phyloP scores from a whole-genome alignment of 371 early-diverging fungal species.

The Actinomortierella ambigua region DNA sequence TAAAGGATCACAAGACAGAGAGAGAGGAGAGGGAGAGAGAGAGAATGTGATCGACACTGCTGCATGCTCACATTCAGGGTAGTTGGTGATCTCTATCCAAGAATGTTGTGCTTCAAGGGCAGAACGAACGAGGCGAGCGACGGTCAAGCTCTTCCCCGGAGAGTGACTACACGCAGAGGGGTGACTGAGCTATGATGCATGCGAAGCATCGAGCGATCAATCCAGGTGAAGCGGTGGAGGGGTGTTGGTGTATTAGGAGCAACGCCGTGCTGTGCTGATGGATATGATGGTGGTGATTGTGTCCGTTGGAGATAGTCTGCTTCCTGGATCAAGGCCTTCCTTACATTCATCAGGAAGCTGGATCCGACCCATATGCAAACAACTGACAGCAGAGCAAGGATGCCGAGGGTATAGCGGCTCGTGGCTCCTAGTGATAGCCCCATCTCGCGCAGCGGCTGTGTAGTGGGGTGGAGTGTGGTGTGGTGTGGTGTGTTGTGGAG shows the following conservation, averaged over 20 bases:
- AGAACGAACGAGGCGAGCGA: too few relatives aligned
- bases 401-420: conserved; percentile 58
- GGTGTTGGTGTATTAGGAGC: not conserved
- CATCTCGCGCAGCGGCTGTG: conserved; percentile 29
- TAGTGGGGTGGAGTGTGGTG: conserved; percentile 14
- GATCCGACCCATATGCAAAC: conserved; percentile 85
- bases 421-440: conserved; percentile 25
- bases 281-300: too few relatives aligned
- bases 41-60: not conserved
- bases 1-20: not conserved
- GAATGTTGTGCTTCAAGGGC: too few relatives aligned
- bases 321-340: too few relatives aligned
- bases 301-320: too few relatives aligned
- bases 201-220: not conserved
- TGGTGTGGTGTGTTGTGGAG: conserved; percentile 9
- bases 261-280: not conserved
- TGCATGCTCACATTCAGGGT: not conserved
- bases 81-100: too few relatives aligned
- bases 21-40: not conserved
- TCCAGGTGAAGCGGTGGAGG: not conserved
- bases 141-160: too few relatives aligned
- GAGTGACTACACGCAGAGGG: not conserved
- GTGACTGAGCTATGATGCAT: conserved; percentile 1
- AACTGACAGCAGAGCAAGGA: conserved; percentile 68
- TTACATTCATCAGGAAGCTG: conserved; percentile 81